These are phyloP conservation scores for Zymoseptoria crescenta DNA, from an alignment of 2,329 filamentous ascomycete genomes.

Conservation along the genomic window DNA sequence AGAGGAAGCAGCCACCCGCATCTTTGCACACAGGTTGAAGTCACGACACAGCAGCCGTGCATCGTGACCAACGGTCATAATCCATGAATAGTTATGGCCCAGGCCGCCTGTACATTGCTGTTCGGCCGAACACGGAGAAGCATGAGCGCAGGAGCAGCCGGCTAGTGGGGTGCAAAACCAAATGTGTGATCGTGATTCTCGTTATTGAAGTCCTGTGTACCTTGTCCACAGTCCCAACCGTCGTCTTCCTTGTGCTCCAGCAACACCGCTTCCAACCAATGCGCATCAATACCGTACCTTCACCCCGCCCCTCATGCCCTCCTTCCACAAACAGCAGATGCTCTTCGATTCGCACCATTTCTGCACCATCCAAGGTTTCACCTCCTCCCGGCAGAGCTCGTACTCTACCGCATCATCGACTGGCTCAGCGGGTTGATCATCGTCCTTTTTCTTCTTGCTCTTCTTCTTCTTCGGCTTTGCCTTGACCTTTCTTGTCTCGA, in stretches of 20 bases:
- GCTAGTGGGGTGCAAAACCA: neutral
- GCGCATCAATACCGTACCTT: slow-evolving; percentile 20
- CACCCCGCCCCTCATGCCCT: slow-evolving; percentile 34
- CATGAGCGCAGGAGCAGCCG: neutral
- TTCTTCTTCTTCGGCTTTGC: slow-evolving; percentile 12
- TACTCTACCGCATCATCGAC: slow-evolving; percentile 35
- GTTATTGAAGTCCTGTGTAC: neutral
- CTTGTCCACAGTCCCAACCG: neutral
- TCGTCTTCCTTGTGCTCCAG: neutral
- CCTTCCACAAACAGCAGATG: slow-evolving; percentile 71
- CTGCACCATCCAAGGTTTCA: slow-evolving; percentile 58
- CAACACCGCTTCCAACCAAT: neutral
- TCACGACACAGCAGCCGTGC: too few species aligned
- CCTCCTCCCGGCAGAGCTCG: slow-evolving; percentile 21
- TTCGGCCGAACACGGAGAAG: neutral
- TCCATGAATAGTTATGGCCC: neutral
- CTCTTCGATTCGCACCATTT: slow-evolving; percentile 85
- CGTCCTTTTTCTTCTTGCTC: slow-evolving; percentile 37
- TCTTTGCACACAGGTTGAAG: too few species aligned
- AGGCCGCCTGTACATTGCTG: neutral
- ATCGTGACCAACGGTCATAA: too few species aligned
- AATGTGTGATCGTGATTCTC: neutral
- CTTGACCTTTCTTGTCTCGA: slow-evolving; percentile 13
- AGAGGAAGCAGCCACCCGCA: too few species aligned
- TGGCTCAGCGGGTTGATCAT: slow-evolving; percentile 46